Evolutionary conservation across 2,329 filamentous ascomycete genomes (phyloP).

Genomic region (Diaporthe caulivora): DNA sequence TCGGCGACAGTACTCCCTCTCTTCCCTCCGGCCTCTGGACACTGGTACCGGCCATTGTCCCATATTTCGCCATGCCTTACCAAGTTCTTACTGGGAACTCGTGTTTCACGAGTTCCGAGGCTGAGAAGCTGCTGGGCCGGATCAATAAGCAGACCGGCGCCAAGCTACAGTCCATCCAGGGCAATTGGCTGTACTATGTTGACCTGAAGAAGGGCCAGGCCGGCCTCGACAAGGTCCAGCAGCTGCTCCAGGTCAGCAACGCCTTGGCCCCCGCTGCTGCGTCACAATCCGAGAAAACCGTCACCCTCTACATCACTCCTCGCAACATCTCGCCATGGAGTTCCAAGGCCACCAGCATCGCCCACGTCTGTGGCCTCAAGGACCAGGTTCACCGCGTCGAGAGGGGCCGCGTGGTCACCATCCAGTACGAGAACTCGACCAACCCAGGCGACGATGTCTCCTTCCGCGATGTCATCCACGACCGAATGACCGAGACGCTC

Average conservation of each 20-base stretch:
- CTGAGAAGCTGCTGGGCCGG: slow-evolving; percentile 40
- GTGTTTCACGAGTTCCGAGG: slow-evolving; percentile 39
- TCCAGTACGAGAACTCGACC: slow-evolving; percentile 68
- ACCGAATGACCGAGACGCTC: slow-evolving; percentile 95
- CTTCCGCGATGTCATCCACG: slow-evolving; percentile 81
- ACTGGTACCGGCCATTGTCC: slow-evolving; percentile 27
- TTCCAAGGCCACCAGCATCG: slow-evolving; percentile 94
- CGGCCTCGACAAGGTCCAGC: slow-evolving; percentile 57
- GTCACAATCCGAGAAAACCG: slow-evolving; percentile 58
- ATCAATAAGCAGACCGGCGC: slow-evolving; percentile 43
- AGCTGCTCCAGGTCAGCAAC: slow-evolving; percentile 58
- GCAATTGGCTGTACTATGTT: slow-evolving; percentile 76
- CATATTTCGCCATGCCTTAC: slow-evolving; percentile 36
- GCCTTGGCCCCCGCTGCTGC: slow-evolving; percentile 46
- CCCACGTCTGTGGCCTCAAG: slow-evolving; percentile 88
- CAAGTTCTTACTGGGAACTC: slow-evolving; percentile 37
- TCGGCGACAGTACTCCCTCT: slow-evolving; percentile 28
- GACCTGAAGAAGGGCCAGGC: slow-evolving; percentile 65
- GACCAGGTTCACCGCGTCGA: slow-evolving; percentile 82
- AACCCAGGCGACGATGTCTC: slow-evolving; percentile 63
- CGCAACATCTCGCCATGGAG: slow-evolving; percentile 97
- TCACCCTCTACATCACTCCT: slow-evolving; percentile 80
- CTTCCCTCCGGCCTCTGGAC: slow-evolving; percentile 11
- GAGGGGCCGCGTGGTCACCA: slow-evolving; percentile 82
- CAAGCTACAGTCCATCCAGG: slow-evolving; percentile 61